A percentile compares a stretch with the other conserved stretches of the same genome.
These are phyloP conservation scores for Candida insectorum DNA, from an alignment of 805 yeast genomes.

Conservation along the genomic window DNA sequence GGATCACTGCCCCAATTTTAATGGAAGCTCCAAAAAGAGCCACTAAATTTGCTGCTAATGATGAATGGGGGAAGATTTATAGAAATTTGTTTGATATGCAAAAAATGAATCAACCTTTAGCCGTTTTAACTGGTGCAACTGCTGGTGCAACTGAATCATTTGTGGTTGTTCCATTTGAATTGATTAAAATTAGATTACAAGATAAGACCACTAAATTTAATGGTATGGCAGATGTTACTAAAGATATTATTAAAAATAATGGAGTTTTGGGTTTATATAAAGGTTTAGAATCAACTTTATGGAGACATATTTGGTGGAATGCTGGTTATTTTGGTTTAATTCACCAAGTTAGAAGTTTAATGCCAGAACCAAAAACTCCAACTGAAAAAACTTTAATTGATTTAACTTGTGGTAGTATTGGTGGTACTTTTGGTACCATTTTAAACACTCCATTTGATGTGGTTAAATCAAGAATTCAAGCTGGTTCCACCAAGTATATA, in stretches of 20 bases:
- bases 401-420: constrained; percentile 87
- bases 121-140: constrained; percentile 92
- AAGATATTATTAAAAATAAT: constrained; percentile 65
- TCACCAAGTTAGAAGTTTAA: constrained; percentile 72
- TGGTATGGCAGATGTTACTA: constrained; percentile 81
- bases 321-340: constrained; percentile 97
- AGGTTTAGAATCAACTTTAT: constrained; percentile 93
- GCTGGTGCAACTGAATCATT: constrained; percentile 98
- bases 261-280: constrained; percentile 85
- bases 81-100: constrained; percentile 64
- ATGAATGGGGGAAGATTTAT: constrained; percentile 90
- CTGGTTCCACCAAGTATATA: constrained; percentile 80
- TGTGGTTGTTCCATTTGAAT: constrained; percentile 96
- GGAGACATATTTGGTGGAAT: constrained; percentile 97
- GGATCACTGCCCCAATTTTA: constrained; percentile 91
- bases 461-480: constrained; percentile 95
- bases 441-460: constrained; percentile 97
- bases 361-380: constrained; percentile 73
- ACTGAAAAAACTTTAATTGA: constrained; percentile 82
- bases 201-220: constrained; percentile 79
- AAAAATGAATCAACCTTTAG: constrained; percentile 74
- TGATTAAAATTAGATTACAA: constrained; percentile 92
- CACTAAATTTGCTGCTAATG: constrained; percentile 96
- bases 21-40: constrained; percentile 99
- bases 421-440: constrained; percentile 96